phyloP scores from a whole-genome alignment of 768 basidiomycete genomes.

The Lactifluus pinguis region DNA sequence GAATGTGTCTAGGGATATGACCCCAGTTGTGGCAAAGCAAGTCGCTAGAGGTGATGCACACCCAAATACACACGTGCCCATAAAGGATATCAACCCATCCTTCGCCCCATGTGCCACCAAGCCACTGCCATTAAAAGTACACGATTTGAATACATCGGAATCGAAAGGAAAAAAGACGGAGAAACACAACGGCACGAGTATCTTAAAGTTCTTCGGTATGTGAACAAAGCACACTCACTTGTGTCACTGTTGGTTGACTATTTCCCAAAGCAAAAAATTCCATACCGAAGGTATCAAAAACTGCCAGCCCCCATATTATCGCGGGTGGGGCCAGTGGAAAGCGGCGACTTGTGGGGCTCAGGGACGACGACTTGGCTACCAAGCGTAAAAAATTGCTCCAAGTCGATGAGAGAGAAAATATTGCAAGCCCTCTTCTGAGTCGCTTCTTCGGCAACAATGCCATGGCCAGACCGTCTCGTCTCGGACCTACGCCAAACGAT shows the following conservation, averaged over 20 bases:
- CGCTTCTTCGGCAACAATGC: conserved; percentile 17
- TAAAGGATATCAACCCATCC: conserved; percentile 69
- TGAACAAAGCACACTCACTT: conserved; percentile 13
- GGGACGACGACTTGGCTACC: conserved; percentile 52
- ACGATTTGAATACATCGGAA: conserved; percentile 14
- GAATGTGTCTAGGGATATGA: conserved; percentile 44
- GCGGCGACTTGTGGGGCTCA: conserved; percentile 58
- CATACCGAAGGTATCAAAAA: conserved; percentile 10
- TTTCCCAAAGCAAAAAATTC: conserved; percentile 6
- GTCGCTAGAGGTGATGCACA: conserved; percentile 63
- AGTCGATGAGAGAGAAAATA: conserved; percentile 31
- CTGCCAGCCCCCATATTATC: conserved; percentile 14
- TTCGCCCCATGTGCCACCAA: conserved; percentile 49
- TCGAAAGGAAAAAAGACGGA: conserved; percentile 26
- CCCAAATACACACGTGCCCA: conserved; percentile 57
- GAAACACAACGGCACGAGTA: conserved; percentile 28
- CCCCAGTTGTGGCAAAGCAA: conserved; percentile 49
- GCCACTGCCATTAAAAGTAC: conserved; percentile 26
- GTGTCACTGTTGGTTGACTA: neutral
- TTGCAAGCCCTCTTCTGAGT: conserved; percentile 23
- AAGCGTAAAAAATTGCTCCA: conserved; percentile 40
- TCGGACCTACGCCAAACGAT: conserved; percentile 3
- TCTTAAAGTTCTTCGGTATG: conserved; percentile 61
- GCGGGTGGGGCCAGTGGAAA: conserved; percentile 65
- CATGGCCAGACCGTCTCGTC: conserved; percentile 1